Evolutionary conservation across 306 rosid genomes (phyloP), one percentile per base, ranked within the genome.

Genomic region (Myrica gale): DNA sequence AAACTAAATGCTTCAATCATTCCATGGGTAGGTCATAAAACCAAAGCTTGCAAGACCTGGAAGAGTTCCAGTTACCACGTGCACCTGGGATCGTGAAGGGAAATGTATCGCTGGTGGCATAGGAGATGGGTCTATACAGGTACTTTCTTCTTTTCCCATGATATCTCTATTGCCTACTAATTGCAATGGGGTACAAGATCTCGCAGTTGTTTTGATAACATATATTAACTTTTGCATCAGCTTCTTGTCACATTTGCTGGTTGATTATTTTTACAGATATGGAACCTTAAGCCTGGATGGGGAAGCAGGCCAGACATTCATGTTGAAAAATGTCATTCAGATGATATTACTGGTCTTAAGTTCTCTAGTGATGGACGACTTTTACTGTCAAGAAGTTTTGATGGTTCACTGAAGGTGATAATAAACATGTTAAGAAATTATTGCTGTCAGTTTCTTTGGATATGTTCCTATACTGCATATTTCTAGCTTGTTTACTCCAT

Each of bases 111-210:
- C 89, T 47, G 98, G 98, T 76, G 98, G 92, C 77, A 90, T 90
- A 63, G 98, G 95, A 65, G 96, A 94, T 87, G 97, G 98, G 74
- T 90, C 98, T 72, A 92, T 94, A 75, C 97, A 92, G 96, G 98
- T 94, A 79, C 20, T 48, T 48, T 48, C 52, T 48, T 52, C 19
- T 70, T 12, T 66, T 69, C 61, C 52, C 62, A 52, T 9, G 68
- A 70, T 58, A 50, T 72, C 21, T 72, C 32, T 10, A 55, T 46
- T 72, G 68, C 55, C 57, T 50, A 53, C 65, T 73, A 47, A 43
- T 67, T n/a, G 73, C 50, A 43, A 17, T 77, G 50, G 65, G 74
- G 45, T 47, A 57, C 44, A n/a, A 47, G 47, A 46, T 45, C 73
- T 57, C 21, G 23, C 50, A 20, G 9, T 32, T 13, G 21, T 5